phyloP scores from a whole-genome alignment of 495 filamentous ascomycete genomes.

The Annulohypoxylon stygium region DNA sequence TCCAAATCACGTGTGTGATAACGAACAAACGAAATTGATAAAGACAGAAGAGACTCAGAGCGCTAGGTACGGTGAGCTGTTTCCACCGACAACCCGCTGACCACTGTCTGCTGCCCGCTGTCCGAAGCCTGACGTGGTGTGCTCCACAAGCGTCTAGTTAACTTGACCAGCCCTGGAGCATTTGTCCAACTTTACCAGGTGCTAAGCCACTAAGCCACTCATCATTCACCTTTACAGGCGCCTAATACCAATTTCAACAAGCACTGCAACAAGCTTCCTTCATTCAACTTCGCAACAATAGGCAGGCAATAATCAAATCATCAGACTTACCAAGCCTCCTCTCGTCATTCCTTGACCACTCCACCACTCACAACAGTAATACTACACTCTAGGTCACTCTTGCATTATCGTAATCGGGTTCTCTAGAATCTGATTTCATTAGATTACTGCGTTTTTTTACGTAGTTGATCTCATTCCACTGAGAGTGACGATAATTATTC shows the following conservation, averaged over 20 bases:
- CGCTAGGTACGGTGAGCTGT: conserved; percentile 6
- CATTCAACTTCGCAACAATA: conserved; percentile 37
- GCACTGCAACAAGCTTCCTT: conserved; percentile 38
- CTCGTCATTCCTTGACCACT: conserved; percentile 4
- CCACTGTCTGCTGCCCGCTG: neutral
- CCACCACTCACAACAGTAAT: conserved; percentile 16
- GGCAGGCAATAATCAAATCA: conserved; percentile 43
- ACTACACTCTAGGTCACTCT: conserved; percentile 8
- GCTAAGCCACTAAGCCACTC: conserved; percentile 37
- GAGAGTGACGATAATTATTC: conserved; percentile 34
- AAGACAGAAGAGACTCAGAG: neutral
- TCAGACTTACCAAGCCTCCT: conserved; percentile 31
- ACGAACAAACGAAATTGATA: conserved; percentile 4
- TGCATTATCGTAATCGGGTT: neutral
- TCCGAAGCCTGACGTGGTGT: conserved; percentile 41
- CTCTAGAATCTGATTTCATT: conserved; percentile 14
- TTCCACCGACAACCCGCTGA: conserved; percentile 16
- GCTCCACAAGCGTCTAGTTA: conserved; percentile 22
- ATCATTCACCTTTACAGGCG: conserved; percentile 18
- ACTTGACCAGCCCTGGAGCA: too few species aligned
- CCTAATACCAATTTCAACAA: neutral
- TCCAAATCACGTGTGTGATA: conserved; percentile 8
- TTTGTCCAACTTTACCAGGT: conserved; percentile 21
- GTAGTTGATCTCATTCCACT: conserved; percentile 15
- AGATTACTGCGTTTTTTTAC: conserved; percentile 11